Base-by-base conservation (phyloP, 371 early-diverging fungal genomes). In the Mucor irregularis region DNA sequence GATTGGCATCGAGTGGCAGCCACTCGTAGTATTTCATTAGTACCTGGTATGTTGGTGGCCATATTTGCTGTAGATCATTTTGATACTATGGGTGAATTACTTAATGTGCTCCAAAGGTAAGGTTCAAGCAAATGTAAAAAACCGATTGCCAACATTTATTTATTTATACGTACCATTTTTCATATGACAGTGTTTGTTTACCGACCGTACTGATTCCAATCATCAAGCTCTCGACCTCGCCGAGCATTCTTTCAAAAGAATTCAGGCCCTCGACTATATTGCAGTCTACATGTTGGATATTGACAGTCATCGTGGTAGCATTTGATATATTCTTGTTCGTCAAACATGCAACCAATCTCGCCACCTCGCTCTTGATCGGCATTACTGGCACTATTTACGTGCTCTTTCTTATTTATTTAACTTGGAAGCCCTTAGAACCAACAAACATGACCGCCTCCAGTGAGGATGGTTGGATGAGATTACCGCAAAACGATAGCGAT, bases 131-230 rank as follows among this genome's bases (percentile, higher is more conserved):
- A 10, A 30, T 26, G 37, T 31, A 6, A 50, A 37, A 17, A 8
- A 56, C 13, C 17, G 2, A 19, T 5, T 31, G 8, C n/a, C n/a
- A n/a, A n/a, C n/a, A n/a, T 14, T 38, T 35, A 17, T 38, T 38
- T 38, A 38, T 42, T 42, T 24, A 21, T 39, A 8, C 7, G 3
- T 21, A 19, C 10, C 21, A 9, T 5, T 39, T 17, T 21, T 7
- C 16, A 22, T 42, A n/a, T 39, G n/a, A n/a, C n/a, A 78, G 86
- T 43, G 64, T 90, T 7, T 87, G 87, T 61, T 70, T 90, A 48
- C 89, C 90, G 14, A 84, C 85, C 21, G 86, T 89, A 1, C 53
- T 90, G 8, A 77, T 89, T 47, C 90, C 90, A 35, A 74, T 90
- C 29, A 71, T 89, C 43, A 83, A 82, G 56, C 61, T 90, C 22